These are phyloP conservation scores for Shiraia bambusicola DNA, from an alignment of 2,329 filamentous ascomycete species.

Conservation along the genomic window DNA sequence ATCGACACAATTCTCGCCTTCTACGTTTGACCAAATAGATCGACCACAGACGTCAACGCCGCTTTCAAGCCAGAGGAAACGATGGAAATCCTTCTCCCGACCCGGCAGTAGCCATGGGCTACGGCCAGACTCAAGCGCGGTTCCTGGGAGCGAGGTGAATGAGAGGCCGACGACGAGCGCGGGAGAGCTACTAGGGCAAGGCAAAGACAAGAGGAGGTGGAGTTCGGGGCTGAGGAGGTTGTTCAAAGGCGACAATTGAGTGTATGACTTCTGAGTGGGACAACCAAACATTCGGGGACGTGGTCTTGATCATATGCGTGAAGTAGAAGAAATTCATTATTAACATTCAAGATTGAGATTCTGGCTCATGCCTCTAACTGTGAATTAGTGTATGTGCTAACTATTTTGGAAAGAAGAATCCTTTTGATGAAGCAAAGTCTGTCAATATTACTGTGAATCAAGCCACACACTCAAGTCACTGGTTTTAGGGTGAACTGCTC, in stretches of 20 bases:
- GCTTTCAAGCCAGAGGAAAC: neutral
- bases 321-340: no score
- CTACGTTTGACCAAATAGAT: neutral
- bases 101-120: slow-evolving; percentile 16
- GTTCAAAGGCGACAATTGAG: slow-evolving; percentile 11
- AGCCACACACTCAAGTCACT: no score
- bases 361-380: no score
- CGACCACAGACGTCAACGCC: slow-evolving; percentile 5
- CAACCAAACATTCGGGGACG: no score
- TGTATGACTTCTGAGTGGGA: no score
- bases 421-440: no score
- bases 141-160: neutral
- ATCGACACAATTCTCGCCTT: neutral
- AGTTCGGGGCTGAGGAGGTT: slow-evolving; percentile 24
- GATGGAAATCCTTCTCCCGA: slow-evolving; percentile 12
- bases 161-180: slow-evolving; percentile 12
- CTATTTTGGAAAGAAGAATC: no score
- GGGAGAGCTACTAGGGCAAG: slow-evolving; percentile 1
- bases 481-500: no score
- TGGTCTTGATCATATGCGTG: no score
- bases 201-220: slow-evolving; percentile 22
- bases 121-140: slow-evolving; percentile 11
- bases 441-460: no score
- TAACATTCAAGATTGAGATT: no score
- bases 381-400: no score